A percentile compares a stretch with the other conserved stretches of the same genome.
Evolutionary conservation across 1,139 yeast species (phyloP).

Genomic region (Geotrichum citri-aurantii): DNA sequence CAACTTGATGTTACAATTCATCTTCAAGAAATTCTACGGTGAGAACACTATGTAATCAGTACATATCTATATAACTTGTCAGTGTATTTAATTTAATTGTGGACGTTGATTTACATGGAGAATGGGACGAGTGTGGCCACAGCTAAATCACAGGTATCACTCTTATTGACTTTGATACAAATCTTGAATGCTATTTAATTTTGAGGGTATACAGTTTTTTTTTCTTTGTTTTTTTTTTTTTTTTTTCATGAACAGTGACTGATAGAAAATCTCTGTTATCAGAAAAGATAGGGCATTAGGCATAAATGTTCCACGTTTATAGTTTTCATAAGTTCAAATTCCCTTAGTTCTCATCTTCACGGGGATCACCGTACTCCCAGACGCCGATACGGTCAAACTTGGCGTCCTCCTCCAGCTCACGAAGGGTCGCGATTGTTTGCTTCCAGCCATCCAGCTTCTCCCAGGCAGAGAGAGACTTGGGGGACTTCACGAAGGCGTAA

Average conservation of each 20-base stretch:
- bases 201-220: no score
- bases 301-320: not conserved
- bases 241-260: no score
- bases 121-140: no score
- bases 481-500: slow-evolving; percentile 54
- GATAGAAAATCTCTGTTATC: no score
- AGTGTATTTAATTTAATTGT: no score
- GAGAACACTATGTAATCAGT: slow-evolving; percentile 15
- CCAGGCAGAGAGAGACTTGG: slow-evolving; percentile 32
- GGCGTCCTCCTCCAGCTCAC: slow-evolving; percentile 46
- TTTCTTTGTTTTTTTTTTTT: no score
- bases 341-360: slow-evolving; percentile 46
- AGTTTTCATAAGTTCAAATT: not conserved
- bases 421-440: slow-evolving; percentile 32
- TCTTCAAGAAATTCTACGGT: slow-evolving; percentile 67
- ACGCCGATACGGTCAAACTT: slow-evolving; percentile 55
- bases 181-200: no score
- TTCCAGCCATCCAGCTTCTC: slow-evolving; percentile 30
- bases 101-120: no score
- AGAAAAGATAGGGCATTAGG: not conserved
- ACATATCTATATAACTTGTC: no score
- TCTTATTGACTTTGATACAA: no score
- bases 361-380: slow-evolving; percentile 78
- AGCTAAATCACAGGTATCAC: no score
- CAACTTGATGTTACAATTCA: slow-evolving; percentile 56